Base-by-base conservation (phyloP, 306 rosid genomes). In the Dalbergia cultrata region DNA sequence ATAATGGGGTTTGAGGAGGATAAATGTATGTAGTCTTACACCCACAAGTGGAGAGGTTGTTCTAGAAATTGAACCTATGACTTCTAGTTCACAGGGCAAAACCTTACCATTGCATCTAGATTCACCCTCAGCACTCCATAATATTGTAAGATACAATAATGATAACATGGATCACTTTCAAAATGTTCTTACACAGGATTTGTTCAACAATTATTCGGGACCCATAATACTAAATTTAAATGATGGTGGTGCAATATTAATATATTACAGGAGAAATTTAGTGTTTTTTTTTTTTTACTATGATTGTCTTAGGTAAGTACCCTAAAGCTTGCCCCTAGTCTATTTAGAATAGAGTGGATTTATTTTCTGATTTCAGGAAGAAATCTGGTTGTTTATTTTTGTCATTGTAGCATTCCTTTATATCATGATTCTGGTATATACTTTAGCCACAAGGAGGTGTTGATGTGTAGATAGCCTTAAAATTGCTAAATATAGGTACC, bases 351-450 rank as follows among this genome's bases (percentile, higher is more conserved):
- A 50, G 59, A 44, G 11, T 60, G 13, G 70, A 56, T 57, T 61
- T 64, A 33, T 41, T 77, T 80, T 71, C 47, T 67, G 67, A 52
- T 61, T 43, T 41, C 17, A 53, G 79, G 67, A 34, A 56, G 50
- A 80, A 37, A 18, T 34, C 5, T 49, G 60, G 11, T 22, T 11
- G 35, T 50, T 21, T 6, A 18, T 60, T 67, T 37, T 37, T 37
- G 41, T 37, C 8, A 6, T 37, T 37, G 41, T 37, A 37, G 14
- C 5, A 47, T 47, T 47, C 13, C 53, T 47, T 14, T 47, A 47
- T 47, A 9, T 47, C 16, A 11, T 47, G 13, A 47, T 47, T 11
- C 14, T 47, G 53, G 50, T 58, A 43, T 61, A 16, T 47, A 31
- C 47, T 67, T 71, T 26, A 41, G 49, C 47, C 53, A 54, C 1